phyloP scores from a whole-genome alignment of 495 filamentous ascomycete genomes.

The Xylaria grammica region DNA sequence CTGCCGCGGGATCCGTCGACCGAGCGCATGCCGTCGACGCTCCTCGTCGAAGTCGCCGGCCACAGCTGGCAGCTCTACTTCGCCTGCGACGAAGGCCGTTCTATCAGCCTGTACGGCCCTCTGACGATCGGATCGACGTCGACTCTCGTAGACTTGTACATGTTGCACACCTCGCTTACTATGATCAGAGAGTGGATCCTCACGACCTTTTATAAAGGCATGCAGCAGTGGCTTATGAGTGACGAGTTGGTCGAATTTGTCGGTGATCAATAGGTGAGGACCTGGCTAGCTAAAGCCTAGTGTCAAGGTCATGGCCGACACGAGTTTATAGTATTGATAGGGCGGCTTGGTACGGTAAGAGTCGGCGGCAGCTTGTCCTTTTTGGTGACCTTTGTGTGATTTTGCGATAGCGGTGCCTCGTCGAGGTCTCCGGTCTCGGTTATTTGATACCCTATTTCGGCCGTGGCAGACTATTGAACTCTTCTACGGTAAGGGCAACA shows the following conservation, averaged over 20 bases:
- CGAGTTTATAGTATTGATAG: no score
- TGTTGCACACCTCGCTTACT: background rate
- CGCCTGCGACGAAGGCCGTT: background rate
- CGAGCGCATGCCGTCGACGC: background rate
- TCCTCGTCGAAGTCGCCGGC: background rate
- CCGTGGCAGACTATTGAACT: background rate
- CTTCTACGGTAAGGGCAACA: background rate
- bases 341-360: no score
- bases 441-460: background rate
- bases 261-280: no score
- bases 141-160: background rate
- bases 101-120: background rate
- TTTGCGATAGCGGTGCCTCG: no score
- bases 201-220: background rate
- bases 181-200: background rate
- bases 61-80: background rate
- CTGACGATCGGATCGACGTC: background rate
- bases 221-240: background rate
- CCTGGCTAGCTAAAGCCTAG: no score
- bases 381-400: no score
- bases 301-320: no score
- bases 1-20: no score
- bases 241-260: no score
- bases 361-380: no score
- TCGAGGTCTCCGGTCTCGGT: no score